Conservation (phyloP, 306 rosid genomes). For the Lathyrus aphaca region DNA sequence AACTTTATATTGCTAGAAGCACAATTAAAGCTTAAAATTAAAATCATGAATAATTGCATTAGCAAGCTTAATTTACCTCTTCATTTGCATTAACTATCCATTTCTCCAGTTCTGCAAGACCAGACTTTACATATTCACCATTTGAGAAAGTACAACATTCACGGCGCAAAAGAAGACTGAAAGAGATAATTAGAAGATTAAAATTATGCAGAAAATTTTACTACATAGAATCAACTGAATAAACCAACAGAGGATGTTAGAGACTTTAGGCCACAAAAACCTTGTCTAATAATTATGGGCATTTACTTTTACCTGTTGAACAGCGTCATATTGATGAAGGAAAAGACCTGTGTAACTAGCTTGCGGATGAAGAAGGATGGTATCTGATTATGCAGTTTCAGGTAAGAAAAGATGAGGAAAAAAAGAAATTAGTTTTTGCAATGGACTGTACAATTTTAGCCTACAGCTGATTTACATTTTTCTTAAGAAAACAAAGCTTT, state of each 20-base stretch:
- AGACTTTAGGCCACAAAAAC: conserved; percentile 10
- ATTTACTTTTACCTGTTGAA: conserved; percentile 92
- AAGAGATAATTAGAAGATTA: conserved; percentile 25
- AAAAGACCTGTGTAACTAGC: conserved; percentile 88
- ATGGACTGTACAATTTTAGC: conserved; percentile 10
- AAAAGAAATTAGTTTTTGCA: conserved; percentile 16
- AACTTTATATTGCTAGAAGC: background rate
- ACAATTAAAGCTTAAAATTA: conserved; percentile 6
- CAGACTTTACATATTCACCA: conserved; percentile 98
- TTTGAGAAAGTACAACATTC: conserved; percentile 98
- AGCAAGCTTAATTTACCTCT: conserved; percentile 60
- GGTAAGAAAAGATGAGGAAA: conserved; percentile 30
- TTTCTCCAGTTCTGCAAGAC: conserved; percentile 94
- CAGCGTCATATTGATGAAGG: conserved; percentile 91
- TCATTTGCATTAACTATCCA: conserved; percentile 84
- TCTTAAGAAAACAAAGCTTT: background rate
- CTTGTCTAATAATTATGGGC: conserved; percentile 2
- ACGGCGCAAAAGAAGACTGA: conserved; percentile 88
- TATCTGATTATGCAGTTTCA: conserved; percentile 60
- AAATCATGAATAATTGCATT: conserved; percentile 2
- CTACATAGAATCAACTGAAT: conserved; percentile 25
- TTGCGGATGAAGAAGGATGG: conserved; percentile 98
- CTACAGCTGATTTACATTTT: background rate
- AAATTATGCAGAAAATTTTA: background rate
- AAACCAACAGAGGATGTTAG: conserved; percentile 15